Evolutionary conservation across 2,329 filamentous ascomycete species (phyloP), one percentile per base, ranked within the genome.

Genomic region (Talaromyces pinophilus): DNA sequence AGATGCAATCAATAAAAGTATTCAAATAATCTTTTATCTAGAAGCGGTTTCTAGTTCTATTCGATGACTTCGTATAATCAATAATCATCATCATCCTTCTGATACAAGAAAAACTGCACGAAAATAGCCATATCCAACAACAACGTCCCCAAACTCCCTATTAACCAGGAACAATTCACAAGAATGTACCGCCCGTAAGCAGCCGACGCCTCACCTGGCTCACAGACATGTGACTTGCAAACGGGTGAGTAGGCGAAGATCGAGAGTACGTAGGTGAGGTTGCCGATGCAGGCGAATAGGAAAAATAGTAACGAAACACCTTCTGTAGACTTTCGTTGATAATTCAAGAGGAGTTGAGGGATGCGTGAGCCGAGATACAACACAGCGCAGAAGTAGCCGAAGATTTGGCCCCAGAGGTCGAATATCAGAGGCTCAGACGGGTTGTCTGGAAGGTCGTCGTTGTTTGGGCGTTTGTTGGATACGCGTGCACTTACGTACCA

Each of bases 301-400:
- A 98, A 98, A 80, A 98, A 99, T 11, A 98, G 85, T 81, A 97
- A 88, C 70, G 91, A 94, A 22, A 99, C 90, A 3, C 95, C 95
- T 65, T 98, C 93, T 0, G 93, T 97, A 52, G 90, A 93, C 81
- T 96, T 96, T 69, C 95, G 90, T 22, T 92, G 88, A 82, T 92
- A 96, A 79, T 98, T 99, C 63, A 98, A 87, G 7, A 97, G 84
- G 1, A 99, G 84, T 80, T 99, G 95, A 0, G 95, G 95, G 6
- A 98, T 80, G 8, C 95, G 90, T 0, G 91, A 95, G 25, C 92
- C 92, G 11, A 98, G 91, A 75, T 99, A 98, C 5, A 97, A 84
- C 0, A 87, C 83, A 2, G 95, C 93, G 80, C 94, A 98, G 59
- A 98, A 84, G 80, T 96, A 98, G 44, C 95, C 95, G 72, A 97